phyloP scores from a whole-genome alignment of 1,284 basidiomycete genomes.

The Melanopsichium pennsylvanicum region DNA sequence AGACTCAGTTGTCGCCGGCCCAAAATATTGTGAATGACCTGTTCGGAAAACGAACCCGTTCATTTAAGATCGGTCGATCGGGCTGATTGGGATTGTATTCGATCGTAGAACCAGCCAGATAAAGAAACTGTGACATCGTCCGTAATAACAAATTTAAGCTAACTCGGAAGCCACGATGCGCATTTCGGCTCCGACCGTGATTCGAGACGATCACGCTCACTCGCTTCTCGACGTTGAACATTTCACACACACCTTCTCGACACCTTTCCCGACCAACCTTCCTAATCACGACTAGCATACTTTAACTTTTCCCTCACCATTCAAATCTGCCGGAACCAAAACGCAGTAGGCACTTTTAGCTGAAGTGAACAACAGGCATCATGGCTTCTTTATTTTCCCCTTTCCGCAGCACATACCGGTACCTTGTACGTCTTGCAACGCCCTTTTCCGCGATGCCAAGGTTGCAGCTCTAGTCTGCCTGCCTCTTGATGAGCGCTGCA shows the following conservation, averaged over 20 bases:
- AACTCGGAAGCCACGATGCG: too few species aligned
- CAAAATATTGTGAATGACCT: too few species aligned
- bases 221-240: not conserved
- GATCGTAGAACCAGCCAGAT: too few species aligned
- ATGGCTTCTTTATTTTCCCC: conserved; percentile 56
- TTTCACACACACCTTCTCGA: not conserved
- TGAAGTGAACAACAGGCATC: conserved; percentile 1
- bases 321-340: not conserved
- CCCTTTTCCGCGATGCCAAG: too few species aligned
- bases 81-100: too few species aligned
- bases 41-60: too few species aligned
- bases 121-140: not conserved
- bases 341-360: too few species aligned
- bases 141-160: not conserved
- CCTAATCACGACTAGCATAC: conserved; percentile 1
- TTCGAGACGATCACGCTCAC: conserved; percentile 18
- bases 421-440: conserved; percentile 55
- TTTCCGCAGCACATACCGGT: conserved; percentile 57
- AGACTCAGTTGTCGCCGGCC: not conserved
- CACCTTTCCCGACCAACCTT: not conserved
- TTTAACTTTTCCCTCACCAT: not conserved
- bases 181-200: conserved; percentile 6
- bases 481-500: too few species aligned
- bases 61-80: too few species aligned
- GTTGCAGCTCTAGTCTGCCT: too few species aligned